phyloP scores from a whole-genome alignment of 805 yeast species.

The Kazachstania kunashirensis region DNA sequence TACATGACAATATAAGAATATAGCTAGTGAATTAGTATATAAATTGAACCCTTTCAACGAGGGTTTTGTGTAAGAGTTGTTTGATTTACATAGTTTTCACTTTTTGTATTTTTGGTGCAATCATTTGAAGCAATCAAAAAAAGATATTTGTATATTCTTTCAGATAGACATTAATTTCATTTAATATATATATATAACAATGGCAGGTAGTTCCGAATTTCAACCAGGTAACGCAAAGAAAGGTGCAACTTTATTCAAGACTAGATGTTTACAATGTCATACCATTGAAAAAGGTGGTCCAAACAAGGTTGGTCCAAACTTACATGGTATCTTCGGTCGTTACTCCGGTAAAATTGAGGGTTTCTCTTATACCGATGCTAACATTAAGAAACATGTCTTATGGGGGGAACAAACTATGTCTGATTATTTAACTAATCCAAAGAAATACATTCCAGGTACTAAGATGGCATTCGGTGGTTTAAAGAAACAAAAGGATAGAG shows the following conservation, averaged over 20 bases:
- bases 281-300: conserved; percentile 94
- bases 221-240: conserved; percentile 46
- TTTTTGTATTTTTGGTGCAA: too few relatives aligned
- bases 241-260: conserved; percentile 97
- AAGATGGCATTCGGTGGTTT: conserved; percentile 99
- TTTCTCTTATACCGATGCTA: conserved; percentile 95
- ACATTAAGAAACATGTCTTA: conserved; percentile 85
- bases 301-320: conserved; percentile 98
- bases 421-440: conserved; percentile 97
- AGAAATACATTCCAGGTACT: conserved; percentile 99
- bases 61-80: too few relatives aligned
- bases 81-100: too few relatives aligned
- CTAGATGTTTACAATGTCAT: conserved; percentile 99
- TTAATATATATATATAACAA: not conserved
- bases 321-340: conserved; percentile 92
- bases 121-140: too few relatives aligned
- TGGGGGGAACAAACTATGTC: conserved; percentile 87
- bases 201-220: conserved; percentile 3
- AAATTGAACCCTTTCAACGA: too few relatives aligned
- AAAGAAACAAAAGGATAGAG: conserved; percentile 98
- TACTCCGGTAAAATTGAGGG: conserved; percentile 86
- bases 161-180: too few relatives aligned
- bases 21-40: too few relatives aligned
- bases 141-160: too few relatives aligned
- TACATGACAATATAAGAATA: too few relatives aligned